phyloP scores from a whole-genome alignment of 2,329 filamentous ascomycete genomes.

The Colletotrichum scovillei region DNA sequence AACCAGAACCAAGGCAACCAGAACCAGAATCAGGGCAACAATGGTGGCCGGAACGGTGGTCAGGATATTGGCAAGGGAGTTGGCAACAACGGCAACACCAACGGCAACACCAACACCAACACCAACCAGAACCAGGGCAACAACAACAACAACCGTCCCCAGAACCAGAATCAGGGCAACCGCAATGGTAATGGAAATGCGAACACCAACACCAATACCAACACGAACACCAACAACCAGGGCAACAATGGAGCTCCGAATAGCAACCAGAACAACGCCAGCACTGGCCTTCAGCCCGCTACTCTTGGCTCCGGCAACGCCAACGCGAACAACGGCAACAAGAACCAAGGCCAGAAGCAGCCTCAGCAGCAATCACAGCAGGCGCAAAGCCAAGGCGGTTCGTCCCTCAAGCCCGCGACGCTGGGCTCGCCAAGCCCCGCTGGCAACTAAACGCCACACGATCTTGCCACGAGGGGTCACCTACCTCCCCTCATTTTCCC shows the following conservation, averaged over 20 bases:
- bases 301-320: not conserved
- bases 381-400: not conserved
- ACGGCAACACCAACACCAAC: not conserved
- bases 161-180: not conserved
- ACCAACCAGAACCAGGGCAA: not conserved
- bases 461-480: not conserved
- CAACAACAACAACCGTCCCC: not conserved
- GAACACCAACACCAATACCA: not conserved
- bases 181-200: not conserved
- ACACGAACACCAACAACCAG: not conserved
- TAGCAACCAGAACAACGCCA: not conserved
- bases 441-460: conserved; percentile 4
- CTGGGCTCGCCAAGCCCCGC: conserved; percentile 11
- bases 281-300: not conserved
- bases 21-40: conserved; percentile 2
- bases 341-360: not conserved
- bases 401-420: conserved; percentile 2
- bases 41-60: not conserved
- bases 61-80: not conserved
- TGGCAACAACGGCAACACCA: not conserved
- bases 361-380: conserved; percentile 15
- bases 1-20: conserved; percentile 2
- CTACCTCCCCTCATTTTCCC: not conserved
- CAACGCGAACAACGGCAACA: conserved; percentile 4
- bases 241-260: not conserved